phyloP scores from a whole-genome alignment of 1,284 basidiomycete species.

The Flammula alnicola region DNA sequence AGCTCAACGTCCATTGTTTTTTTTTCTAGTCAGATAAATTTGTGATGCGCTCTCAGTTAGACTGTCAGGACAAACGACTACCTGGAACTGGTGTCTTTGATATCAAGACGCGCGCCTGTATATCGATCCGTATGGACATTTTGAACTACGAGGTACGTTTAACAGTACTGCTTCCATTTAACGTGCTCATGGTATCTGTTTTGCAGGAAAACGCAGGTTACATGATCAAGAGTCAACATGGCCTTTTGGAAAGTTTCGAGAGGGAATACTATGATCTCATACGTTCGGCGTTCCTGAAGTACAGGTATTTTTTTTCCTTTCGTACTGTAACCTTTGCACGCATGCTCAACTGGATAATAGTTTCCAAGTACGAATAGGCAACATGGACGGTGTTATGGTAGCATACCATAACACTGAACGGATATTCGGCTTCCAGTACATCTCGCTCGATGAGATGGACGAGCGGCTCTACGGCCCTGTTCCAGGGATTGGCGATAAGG shows the following conservation, averaged over 20 bases:
- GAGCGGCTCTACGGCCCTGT: slow-evolving; percentile 71
- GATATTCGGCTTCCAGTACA: slow-evolving; percentile 95
- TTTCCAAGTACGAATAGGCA: slow-evolving; percentile 95
- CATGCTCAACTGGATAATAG: slow-evolving; percentile 39
- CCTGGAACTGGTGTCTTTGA: slow-evolving; percentile 95
- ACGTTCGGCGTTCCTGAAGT: slow-evolving; percentile 94
- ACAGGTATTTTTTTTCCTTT: slow-evolving; percentile 56
- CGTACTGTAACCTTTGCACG: not conserved
- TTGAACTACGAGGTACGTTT: slow-evolving; percentile 79
- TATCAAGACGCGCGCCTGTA: slow-evolving; percentile 91
- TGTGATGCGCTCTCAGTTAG: slow-evolving; percentile 95
- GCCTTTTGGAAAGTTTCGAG: slow-evolving; percentile 79
- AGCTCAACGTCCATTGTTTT: not conserved
- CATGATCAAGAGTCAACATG: slow-evolving; percentile 65
- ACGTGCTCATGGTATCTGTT: slow-evolving; percentile 8
- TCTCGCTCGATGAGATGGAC: slow-evolving; percentile 90
- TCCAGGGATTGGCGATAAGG: slow-evolving; percentile 63
- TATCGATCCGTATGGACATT: slow-evolving; percentile 86
- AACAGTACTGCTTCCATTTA: not conserved
- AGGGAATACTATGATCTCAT: slow-evolving; percentile 92
- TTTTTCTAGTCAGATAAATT: slow-evolving; percentile 67
- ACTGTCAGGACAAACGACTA: slow-evolving; percentile 81
- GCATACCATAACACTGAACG: slow-evolving; percentile 93
- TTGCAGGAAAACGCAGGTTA: slow-evolving; percentile 76
- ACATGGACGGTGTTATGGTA: slow-evolving; percentile 96